A percentile compares a stretch with the other conserved stretches of the same genome.
phyloP scores from a whole-genome alignment of 2,329 filamentous ascomycete genomes.

The Fusarium dlaminii region DNA sequence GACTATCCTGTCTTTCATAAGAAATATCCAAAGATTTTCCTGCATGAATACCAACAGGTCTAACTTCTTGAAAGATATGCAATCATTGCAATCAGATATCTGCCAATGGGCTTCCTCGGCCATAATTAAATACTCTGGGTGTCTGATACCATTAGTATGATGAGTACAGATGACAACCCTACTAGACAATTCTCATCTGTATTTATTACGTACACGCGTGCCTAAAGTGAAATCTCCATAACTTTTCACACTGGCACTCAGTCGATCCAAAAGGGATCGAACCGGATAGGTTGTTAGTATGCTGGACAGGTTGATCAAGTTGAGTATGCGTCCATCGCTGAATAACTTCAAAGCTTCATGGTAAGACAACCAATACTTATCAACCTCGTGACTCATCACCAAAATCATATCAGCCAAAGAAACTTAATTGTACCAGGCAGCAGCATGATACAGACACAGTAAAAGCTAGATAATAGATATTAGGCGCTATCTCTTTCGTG shows the following conservation, averaged over 20 bases:
- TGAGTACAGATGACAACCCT: background rate
- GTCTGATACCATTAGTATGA: background rate
- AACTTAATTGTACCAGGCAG: background rate
- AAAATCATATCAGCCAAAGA: background rate
- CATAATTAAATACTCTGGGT: background rate
- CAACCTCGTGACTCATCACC: background rate
- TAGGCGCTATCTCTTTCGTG: background rate
- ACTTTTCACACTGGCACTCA: background rate
- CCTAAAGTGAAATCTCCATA: background rate
- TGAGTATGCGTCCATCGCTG: no score
- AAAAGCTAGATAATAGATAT: background rate
- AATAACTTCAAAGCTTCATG: background rate
- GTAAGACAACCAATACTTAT: background rate
- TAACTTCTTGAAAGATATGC: background rate
- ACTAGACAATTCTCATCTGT: background rate
- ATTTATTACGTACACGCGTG: background rate
- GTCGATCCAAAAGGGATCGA: rapidly evolving
- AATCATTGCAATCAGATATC: no score
- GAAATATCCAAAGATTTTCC: background rate
- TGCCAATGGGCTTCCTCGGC: rapidly evolving
- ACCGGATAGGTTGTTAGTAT: background rate
- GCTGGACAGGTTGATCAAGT: background rate
- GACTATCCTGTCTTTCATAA: background rate
- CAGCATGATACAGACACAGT: no score
- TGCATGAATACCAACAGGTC: background rate